Base-by-base conservation (phyloP, 2,329 filamentous ascomycete genomes). In the Pyrenophora tritici-repentis region DNA sequence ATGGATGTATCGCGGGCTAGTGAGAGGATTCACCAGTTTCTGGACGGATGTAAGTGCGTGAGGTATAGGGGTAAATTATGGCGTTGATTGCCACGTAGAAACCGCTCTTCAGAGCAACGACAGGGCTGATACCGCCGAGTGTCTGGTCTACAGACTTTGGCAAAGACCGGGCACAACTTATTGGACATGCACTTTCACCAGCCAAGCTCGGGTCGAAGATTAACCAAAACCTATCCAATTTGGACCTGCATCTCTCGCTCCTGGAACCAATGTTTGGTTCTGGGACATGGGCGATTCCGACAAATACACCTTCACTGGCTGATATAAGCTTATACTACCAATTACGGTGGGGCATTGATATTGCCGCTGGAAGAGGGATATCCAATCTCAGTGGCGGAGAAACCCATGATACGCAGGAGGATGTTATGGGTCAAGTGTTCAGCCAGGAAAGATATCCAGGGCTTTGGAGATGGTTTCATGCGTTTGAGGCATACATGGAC, bases 131-230 rank as follows among this genome's bases (percentile, higher is more conserved):
- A 40, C 75, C 75, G 1, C 59, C 68, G 0, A 62, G 61, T 6
- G 74, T 76, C 6, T 76, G 75, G 75, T 53, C 67, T 5, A 70
- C 67, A n/a, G 48, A 52, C 3, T 76, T 77, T 52, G 75, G 75
- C 8, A 54, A 56, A 34, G 75, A 77, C 50, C 62, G 75, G 49
- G 64, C 63, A 0, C 66, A 68, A 33, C 55, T 76, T 8, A 76
- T 77, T 17, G 75, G 75, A 1, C 75, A 76, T 42, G 56, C 57
- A 0, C 66, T 76, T 1, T 65, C 73, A 43, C 53, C 75, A 1
- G 61, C 65, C 1, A 76, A 76, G 49, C 59, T 76, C 7, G 73
- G 62, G 34, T 63, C 61, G n/a, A 77, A 77, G 40, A 55, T 74
- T 4, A 71, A 72, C 0, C 56, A 69, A 22, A 76, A 76, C 47